Base-by-base conservation (phyloP, 768 basidiomycete species). In the Calocera cornea region DNA sequence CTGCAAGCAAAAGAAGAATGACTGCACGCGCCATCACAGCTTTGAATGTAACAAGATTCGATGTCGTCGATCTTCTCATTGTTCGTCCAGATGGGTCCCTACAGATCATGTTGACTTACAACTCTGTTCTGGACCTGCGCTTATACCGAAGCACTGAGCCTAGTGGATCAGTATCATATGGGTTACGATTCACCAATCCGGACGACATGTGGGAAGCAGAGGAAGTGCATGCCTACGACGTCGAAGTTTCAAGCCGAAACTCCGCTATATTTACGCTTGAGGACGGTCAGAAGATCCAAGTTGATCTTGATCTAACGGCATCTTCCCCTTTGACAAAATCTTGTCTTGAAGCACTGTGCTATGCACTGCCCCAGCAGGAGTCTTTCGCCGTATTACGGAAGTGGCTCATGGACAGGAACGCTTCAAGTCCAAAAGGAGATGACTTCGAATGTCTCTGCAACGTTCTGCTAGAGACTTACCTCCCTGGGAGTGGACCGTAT, bases 371-470 rank as follows among this genome's bases (percentile, higher is more conserved):
- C 0, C 69, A 79, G 0, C 82, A 86, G 16, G 75, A 80, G 1
- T 82, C 84, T 44, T 88, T 86, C 70, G 72, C 74, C 17, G 72
- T 90, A 1, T 85, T 90, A 71, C 73, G 76, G 36, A 72, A 73
- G 0, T 88, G 88, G 72, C 76, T 90, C 34, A 76, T 80, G 40
- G 74, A 76, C 40, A 90, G 89, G 89, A 82, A 83, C 1, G 70
- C 72, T 1, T 75, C 69, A 38, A 75, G 76, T 22, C 81, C 83
- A 64, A 80, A 80, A 1, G 79, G 77, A n/a, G 72, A 81, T 36
- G 83, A 89, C 70, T 87, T 88, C 64, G 79, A 80, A 2, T 84
- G 82, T 33, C 83, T 90, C 60, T 75, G 79, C 2, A 75, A 75
- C 0, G 83, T 87, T 0, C 77, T 92, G 2, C 81, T 78, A 70